Evolutionary conservation across 768 basidiomycete species (phyloP), one percentile per base, ranked within the genome.

Genomic region (Boletus vermiculosoides): DNA sequence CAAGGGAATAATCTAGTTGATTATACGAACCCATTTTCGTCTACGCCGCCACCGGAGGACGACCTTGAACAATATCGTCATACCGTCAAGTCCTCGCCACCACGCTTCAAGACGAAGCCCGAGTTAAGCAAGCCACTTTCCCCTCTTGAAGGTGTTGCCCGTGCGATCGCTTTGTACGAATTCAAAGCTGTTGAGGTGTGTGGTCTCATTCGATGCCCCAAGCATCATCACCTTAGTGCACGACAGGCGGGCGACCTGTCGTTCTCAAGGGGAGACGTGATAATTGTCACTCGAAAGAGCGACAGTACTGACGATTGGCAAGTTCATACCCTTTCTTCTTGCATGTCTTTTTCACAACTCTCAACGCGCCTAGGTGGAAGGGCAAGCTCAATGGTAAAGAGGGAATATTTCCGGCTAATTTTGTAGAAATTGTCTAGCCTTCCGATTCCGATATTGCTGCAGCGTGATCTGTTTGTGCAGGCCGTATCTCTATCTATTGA

Each of bases 341-440:
- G 39, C 25, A 49, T 12, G 22, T 28, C 18, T 6, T n/a, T 40
- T 41, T 42, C 45, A 34, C 25, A 6, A 52, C 53, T 47, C 22
- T 47, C 22, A 37, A 37, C 6, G 18, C 2, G 37, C 33, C 16
- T 56, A 90, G 88, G 88, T 92, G 90, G 90, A 86, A 78, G 15
- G 90, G 90, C n/a, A 86, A 82, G 66, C 58, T 85, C 2, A 72
- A 80, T 22, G 80, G 79, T 16, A 70, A 77, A 39, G 75, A 82
- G 61, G 91, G 91, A 0, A 80, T 87, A 45, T 92, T 93, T 70
- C 90, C 90, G 34, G 90, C 90, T 16, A 92, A 92, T 68, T 90
- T 90, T 63, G 87, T 91, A n/a, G 87, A 90, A 66, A 71, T 90
- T 55, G 72, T 78, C 28, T 80, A 67, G 58, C 16, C 12, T 13